Evolutionary conservation across 208 protist species (phyloP).

Genomic region (Herpetomonas samuelpessoai): DNA sequence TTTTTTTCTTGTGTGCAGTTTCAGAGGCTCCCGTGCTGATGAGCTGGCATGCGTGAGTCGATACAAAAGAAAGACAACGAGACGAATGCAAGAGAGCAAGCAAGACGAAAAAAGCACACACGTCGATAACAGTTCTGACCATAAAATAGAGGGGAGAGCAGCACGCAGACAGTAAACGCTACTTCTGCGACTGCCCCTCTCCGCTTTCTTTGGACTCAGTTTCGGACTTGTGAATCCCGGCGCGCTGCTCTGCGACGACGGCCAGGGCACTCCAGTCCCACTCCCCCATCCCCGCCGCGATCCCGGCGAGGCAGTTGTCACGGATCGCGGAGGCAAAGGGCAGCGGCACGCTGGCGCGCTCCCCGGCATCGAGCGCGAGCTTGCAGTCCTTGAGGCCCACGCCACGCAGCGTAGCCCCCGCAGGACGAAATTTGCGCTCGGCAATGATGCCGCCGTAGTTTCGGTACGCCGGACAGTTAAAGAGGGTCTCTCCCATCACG

Average conservation of each 20-base stretch:
- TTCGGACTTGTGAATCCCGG: constrained; percentile 17
- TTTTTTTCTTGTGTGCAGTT: too few relatives aligned
- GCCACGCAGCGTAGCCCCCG: constrained; percentile 19
- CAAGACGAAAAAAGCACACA: too few relatives aligned
- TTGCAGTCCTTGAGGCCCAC: constrained; percentile 30
- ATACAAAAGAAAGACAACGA: too few relatives aligned
- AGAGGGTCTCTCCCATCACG: constrained; percentile 20
- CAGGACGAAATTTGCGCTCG: constrained; percentile 14
- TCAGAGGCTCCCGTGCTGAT: too few relatives aligned
- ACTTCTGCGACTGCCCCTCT: not conserved
- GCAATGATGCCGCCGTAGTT: constrained; percentile 26
- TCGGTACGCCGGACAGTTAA: constrained; percentile 25
- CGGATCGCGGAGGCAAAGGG: constrained; percentile 21
- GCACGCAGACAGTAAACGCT: not conserved
- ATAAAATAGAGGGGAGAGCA: not conserved
- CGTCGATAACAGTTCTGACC: too few relatives aligned
- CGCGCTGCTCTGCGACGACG: constrained; percentile 26
- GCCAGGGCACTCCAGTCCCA: constrained; percentile 32
- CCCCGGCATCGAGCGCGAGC: constrained; percentile 22
- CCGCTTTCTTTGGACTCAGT: not conserved
- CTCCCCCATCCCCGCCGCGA: constrained; percentile 28
- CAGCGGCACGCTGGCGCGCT: constrained; percentile 22
- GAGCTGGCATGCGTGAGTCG: too few relatives aligned
- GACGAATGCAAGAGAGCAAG: too few relatives aligned
- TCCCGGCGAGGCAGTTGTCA: constrained; percentile 21